Evolutionary conservation across 345 rosid genomes (phyloP), one percentile per base, ranked within the genome.

Genomic region (Dimocarpus longan): DNA sequence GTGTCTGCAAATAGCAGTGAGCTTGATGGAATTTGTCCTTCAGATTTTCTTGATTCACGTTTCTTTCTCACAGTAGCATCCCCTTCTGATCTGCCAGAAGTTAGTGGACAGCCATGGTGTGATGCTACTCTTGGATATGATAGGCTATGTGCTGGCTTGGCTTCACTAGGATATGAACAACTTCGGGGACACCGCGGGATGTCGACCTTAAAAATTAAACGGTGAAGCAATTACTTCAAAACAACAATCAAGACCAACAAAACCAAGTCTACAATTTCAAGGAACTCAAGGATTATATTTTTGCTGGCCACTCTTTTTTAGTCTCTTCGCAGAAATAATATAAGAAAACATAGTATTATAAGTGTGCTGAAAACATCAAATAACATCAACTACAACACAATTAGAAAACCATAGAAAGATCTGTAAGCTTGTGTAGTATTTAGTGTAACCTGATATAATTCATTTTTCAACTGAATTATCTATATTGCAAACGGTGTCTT

Each of bases 1-100:
- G 28, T 65, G 26, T 79, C 77, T 62, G 78, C 63, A 37, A 52
- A 74, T 46, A 75, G 85, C 12, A 5, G 26, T 22, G 76, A 71
- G 10, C 56, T 28, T 4, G 85, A 26, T 24, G 82, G 76, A 65
- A 37, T 60, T 54, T 50, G 80, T 21, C 73, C 59, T 0, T 66
- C 48, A 15, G 67, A 73, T 68, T 86, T 70, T 40, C 84, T 73
- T 8, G 39, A 67, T 32, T 75, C 85, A 3, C 83, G 78, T 78
- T 78, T 89, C 76, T 82, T 80, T 74, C 79, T 81, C 15, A 82
- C 67, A 6, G 73, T 83, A 16, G 86, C 68, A 37, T 88, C 63
- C 63, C 94, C 90, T 86, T 92, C 97, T 10, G 95, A 92, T 83
- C 65, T 87, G 6, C 80, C 91, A 4, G 90, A 80, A 63, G 78